phyloP scores from a whole-genome alignment of 192 early-diverging fungal species.

The Coemansia sp. region DNA sequence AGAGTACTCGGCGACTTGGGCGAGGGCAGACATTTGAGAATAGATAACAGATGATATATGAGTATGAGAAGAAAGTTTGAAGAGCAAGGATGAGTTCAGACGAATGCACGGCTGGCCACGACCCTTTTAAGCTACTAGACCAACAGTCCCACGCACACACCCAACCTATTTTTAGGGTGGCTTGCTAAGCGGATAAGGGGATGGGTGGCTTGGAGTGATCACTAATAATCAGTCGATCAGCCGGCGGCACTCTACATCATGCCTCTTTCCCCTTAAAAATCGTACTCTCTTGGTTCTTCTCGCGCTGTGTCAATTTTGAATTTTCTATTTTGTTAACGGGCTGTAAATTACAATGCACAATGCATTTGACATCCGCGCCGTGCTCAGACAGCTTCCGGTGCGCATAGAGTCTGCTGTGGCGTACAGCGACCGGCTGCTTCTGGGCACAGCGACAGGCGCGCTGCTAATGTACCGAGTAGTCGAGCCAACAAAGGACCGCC shows the following conservation, averaged over 20 bases:
- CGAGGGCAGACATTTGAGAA: conserved; percentile 17
- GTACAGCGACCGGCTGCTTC: conserved; percentile 70
- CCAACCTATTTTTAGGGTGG: neutral
- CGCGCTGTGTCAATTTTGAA: neutral
- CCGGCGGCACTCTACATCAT: neutral
- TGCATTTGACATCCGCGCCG: conserved; percentile 76
- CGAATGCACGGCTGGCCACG: neutral
- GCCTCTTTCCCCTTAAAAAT: too few species aligned
- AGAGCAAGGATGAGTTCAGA: neutral
- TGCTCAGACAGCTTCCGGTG: conserved; percentile 71
- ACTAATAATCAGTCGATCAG: neutral
- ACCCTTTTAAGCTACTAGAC: neutral
- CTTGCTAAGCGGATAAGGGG: too few species aligned
- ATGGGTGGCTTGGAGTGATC: neutral
- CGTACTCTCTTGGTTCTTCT: neutral
- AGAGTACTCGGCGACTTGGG: conserved; percentile 57
- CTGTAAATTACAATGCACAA: conserved; percentile 65
- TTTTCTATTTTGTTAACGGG: neutral
- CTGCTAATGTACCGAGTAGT: conserved; percentile 70
- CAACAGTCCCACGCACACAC: conserved; percentile 7
- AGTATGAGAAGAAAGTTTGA: neutral
- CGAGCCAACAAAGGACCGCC: conserved; percentile 26
- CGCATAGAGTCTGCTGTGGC: conserved; percentile 75
- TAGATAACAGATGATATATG: neutral
- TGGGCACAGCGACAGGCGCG: conserved; percentile 71